Conservation (phyloP, 768 basidiomycete genomes). For the Strobilomyces confusus region DNA sequence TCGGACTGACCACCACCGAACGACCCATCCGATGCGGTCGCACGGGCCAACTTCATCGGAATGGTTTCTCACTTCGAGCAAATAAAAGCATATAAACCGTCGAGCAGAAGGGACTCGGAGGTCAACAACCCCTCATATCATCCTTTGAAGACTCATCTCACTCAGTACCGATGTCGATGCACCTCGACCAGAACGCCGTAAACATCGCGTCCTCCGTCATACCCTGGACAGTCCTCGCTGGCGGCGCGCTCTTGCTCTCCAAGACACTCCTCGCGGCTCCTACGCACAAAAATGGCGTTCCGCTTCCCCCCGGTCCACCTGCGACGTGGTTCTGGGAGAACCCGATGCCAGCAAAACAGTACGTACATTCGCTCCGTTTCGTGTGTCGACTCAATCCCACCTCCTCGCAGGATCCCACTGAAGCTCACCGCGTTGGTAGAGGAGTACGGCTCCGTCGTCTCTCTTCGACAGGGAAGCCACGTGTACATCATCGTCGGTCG, state of each 20-base stretch:
- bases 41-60: background rate
- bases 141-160: background rate
- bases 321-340: conserved; percentile 1
- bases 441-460: conserved; percentile 53
- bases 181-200: background rate
- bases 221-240: background rate
- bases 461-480: conserved; percentile 42
- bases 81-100: too few relatives aligned
- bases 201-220: background rate
- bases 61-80: background rate
- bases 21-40: background rate
- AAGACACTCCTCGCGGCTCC: background rate
- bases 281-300: background rate
- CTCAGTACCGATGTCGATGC: background rate
- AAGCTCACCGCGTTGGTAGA: conserved; percentile 48
- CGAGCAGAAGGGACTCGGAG: background rate
- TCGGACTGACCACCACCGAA: too few relatives aligned
- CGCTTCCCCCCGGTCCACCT: background rate
- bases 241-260: background rate
- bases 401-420: background rate
- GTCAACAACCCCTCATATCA: background rate
- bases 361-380: too few relatives aligned
- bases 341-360: background rate
- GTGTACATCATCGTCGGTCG: conserved; percentile 16
- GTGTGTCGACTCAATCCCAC: too few relatives aligned